Evolutionary conservation across 139 green algal species (phyloP).

Genomic region (Mesotaenium endlicherianum): DNA sequence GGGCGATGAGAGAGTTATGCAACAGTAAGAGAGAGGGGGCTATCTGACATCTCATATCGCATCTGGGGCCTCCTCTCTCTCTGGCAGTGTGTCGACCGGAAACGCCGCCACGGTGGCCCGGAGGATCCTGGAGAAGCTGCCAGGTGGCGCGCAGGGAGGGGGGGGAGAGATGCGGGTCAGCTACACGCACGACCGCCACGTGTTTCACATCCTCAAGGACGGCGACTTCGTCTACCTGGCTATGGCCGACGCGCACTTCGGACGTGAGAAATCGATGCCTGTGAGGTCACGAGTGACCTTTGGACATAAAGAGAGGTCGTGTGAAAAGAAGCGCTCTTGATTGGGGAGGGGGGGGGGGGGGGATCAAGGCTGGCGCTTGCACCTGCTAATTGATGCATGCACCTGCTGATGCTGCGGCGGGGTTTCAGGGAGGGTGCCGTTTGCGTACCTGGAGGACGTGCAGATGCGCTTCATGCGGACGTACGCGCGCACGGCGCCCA

Average conservation of each 20-base stretch:
- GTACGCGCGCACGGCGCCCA: slow-evolving; percentile 60
- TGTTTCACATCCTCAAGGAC: slow-evolving; percentile 81
- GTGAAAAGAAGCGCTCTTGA: no score
- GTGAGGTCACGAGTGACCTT: no score
- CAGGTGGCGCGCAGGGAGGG: not conserved
- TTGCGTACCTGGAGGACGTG: slow-evolving; percentile 87
- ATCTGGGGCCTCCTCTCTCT: no score
- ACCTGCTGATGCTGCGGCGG: no score
- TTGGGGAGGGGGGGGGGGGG: no score
- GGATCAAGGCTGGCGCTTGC: no score
- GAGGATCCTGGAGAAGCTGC: slow-evolving; percentile 71
- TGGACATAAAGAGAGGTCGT: no score
- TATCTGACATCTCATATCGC: no score
- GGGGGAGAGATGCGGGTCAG: slow-evolving; percentile 67
- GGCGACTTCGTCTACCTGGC: slow-evolving; percentile 80
- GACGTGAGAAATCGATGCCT: no score
- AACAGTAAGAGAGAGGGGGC: no score
- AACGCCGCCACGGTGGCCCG: slow-evolving; percentile 76
- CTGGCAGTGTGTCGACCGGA: slow-evolving; percentile 56
- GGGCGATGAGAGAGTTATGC: no score
- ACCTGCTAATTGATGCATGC: no score
- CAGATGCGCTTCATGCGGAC: slow-evolving; percentile 63
- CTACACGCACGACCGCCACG: slow-evolving; percentile 80
- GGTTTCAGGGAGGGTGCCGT: slow-evolving; percentile 74
- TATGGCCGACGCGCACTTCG: slow-evolving; percentile 81